A percentile compares a stretch with the other conserved stretches of the same genome.
Conservation (phyloP, 495 filamentous ascomycete species). For the Aspergillus biplanus region DNA sequence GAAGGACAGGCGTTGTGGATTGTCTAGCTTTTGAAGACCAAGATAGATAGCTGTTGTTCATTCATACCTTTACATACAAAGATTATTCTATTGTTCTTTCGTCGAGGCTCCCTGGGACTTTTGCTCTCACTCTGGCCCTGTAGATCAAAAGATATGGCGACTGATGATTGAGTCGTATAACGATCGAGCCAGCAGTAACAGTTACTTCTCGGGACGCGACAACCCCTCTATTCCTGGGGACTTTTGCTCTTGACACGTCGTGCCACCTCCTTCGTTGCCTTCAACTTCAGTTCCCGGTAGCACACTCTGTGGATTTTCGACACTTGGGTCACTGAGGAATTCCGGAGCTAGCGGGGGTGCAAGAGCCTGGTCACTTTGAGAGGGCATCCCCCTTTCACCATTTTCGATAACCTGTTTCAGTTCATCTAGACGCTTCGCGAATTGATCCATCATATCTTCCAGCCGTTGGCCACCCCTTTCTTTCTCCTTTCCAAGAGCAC, state of each 20-base stretch:
- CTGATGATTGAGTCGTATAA: too few species aligned
- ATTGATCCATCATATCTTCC: constrained; percentile 65
- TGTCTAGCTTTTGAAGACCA: not conserved
- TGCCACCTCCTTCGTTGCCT: not conserved
- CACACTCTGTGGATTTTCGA: not conserved
- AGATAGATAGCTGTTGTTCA: not conserved
- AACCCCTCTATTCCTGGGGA: not conserved
- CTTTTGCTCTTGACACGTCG: not conserved
- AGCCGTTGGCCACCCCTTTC: constrained; percentile 42
- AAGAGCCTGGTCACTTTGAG: not conserved
- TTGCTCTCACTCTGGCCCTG: too few species aligned
- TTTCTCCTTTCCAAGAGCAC: constrained; percentile 33
- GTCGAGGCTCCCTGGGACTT: too few species aligned
- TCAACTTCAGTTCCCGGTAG: not conserved
- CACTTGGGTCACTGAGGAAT: not conserved
- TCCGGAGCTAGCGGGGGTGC: not conserved
- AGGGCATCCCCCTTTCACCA: constrained; percentile 16
- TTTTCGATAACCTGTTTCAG: constrained; percentile 50
- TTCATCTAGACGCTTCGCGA: constrained; percentile 65
- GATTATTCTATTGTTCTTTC: not conserved
- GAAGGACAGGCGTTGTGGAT: not conserved
- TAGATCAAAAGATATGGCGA: too few species aligned
- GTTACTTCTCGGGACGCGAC: not conserved
- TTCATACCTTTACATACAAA: not conserved
- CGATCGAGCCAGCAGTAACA: not conserved